Evolutionary conservation across 768 basidiomycete species (phyloP).

Genomic region (Suillus spraguei): DNA sequence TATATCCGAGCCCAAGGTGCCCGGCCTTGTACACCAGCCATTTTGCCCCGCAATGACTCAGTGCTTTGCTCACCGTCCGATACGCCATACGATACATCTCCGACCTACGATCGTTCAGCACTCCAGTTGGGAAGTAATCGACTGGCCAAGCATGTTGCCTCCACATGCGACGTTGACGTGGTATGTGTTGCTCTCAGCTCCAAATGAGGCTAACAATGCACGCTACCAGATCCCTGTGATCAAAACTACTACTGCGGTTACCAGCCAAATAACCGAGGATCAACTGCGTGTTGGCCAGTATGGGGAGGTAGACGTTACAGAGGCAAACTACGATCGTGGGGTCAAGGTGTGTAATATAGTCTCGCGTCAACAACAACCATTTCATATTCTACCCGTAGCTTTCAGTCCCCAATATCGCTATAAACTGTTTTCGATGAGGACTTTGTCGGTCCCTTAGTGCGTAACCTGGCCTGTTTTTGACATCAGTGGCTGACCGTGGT

Average conservation of each 20-base stretch:
- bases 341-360: not conserved
- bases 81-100: not conserved
- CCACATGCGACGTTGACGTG: not conserved
- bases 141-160: not conserved
- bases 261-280: not conserved
- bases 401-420: not conserved
- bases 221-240: not conserved
- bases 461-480: not conserved
- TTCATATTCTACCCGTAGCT: not conserved
- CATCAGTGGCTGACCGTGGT: not conserved
- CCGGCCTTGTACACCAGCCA: not conserved
- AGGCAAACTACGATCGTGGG: not conserved
- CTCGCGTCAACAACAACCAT: not conserved
- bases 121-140: conserved; percentile 1
- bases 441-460: not conserved
- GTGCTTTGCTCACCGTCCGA: not conserved
- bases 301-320: not conserved
- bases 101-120: not conserved
- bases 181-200: not conserved
- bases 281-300: not conserved
- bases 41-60: not conserved
- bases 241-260: not conserved
- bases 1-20: not conserved
- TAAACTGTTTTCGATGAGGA: not conserved
- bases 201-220: not conserved